phyloP scores from a whole-genome alignment of 1,284 basidiomycete genomes.

The Sphaerobolus stellatus region DNA sequence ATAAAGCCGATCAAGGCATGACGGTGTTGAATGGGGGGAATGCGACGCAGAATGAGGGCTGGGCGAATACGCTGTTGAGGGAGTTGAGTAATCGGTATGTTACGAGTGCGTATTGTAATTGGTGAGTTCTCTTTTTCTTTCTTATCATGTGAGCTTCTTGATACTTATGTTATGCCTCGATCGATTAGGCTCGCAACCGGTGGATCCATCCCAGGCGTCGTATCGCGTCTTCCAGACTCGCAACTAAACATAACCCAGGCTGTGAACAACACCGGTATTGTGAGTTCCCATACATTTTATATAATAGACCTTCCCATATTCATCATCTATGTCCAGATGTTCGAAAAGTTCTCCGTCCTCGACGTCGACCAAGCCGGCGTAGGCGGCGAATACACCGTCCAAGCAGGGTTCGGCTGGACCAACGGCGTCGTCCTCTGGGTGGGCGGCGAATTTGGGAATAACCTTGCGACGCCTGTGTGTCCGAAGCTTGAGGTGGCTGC shows the following conservation, averaged over 20 bases:
- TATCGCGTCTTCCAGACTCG: slow-evolving; percentile 65
- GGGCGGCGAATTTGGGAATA: slow-evolving; percentile 66
- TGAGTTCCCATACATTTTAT: slow-evolving; percentile 36
- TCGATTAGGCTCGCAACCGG: slow-evolving; percentile 69
- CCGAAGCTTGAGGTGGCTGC: slow-evolving; percentile 44
- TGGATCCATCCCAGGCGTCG: slow-evolving; percentile 68
- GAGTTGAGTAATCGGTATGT: slow-evolving; percentile 83
- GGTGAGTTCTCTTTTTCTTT: slow-evolving; percentile 47
- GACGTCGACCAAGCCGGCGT: slow-evolving; percentile 83
- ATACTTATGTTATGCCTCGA: no score
- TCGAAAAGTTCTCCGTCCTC: slow-evolving; percentile 79
- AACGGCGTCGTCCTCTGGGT: slow-evolving; percentile 82
- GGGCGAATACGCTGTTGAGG: slow-evolving; percentile 62
- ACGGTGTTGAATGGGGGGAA: slow-evolving; percentile 78
- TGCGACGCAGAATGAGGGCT: slow-evolving; percentile 60
- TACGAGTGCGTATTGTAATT: slow-evolving; percentile 82
- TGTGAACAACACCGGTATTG: slow-evolving; percentile 66
- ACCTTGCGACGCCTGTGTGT: slow-evolving; percentile 65
- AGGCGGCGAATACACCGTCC: slow-evolving; percentile 85
- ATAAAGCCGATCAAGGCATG: slow-evolving; percentile 42
- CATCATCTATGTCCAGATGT: slow-evolving; percentile 61
- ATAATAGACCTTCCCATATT: slow-evolving; percentile 18
- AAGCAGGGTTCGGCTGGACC: slow-evolving; percentile 87
- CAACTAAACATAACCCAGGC: slow-evolving; percentile 78
- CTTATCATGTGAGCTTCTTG: no score